Base-by-base conservation (phyloP, 331 rosid genomes). In the Malus hybrid region DNA sequence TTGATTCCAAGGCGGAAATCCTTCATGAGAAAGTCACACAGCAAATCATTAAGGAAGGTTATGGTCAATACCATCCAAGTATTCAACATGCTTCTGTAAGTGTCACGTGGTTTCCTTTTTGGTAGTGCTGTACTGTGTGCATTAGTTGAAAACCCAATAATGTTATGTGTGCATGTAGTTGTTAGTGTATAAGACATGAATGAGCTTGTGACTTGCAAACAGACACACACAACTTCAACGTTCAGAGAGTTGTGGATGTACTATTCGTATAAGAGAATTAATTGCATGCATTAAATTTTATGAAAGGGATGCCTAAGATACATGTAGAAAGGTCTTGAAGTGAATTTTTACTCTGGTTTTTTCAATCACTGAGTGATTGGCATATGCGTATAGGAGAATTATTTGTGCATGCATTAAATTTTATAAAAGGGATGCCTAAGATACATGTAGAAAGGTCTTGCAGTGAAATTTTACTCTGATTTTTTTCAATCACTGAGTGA, bases 61-160 rank as follows among this genome's bases (percentile, higher is more conserved):
- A 87, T 82, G 98, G 94, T 46, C 85, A 74, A 88, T 82, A 73
- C 97, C 98, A 42, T 80, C 97, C 69, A 93, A 91, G 77, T 93
- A 93, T 80, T 87, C 98, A 62, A 93, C 98, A 18, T 93, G 98
- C 84, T 93, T 93, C 76, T 82, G 98, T 93, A 82, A 85, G 97
- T 88, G 67, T 61, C 29, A 11, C 70, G 54, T 46, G 14, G 8
- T 64, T 73, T n/a, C n/a, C n/a, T n/a, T n/a, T n/a, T n/a, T n/a
- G n/a, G n/a, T n/a, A n/a, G n/a, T 13, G 10, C 9, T 55, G 7
- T 55, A 7, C 18, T 3, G 9, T 31, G 13, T 55, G 7, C 27
- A 33, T 61, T 61, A 22, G 33, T 11, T 62, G 67, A 62, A 62
- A 62, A 62, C 3, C 36, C n/a, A 28, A 28, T 5, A 60, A 3